Base-by-base conservation (phyloP, 257 asterid species). In the Nemophila menziesii region DNA sequence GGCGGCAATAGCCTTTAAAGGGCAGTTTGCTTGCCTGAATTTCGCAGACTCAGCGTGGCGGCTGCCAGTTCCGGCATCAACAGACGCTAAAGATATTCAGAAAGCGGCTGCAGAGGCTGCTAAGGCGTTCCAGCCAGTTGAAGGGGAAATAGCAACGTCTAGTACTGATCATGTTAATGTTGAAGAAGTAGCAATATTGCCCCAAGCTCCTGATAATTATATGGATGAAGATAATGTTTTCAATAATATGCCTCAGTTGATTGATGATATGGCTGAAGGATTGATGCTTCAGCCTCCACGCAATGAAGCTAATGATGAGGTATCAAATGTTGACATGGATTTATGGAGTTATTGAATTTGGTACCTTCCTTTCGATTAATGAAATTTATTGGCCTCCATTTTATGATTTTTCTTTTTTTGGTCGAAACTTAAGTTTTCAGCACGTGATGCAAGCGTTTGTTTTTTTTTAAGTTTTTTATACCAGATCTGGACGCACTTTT, bases 41-140 rank as follows among this genome's bases (percentile, higher is more conserved):
- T 82, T 78, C 20, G 81, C 81, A 0, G 94, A 82, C 68, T 82
- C 92, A 0, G 62, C 75, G 4, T 78, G 79, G 78, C 64, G 65
- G 29, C 50, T 82, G 20, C 73, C 74, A 0, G 40, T 68, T 22
- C 94, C 92, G 8, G 73, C 66, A 0, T 65, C 92, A 0, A 0
- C 70, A 0, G 64, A 77, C 5, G 55, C 78, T 3, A 71, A 74
- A 54, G 82, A 66, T 22, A 82, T 76, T 10, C 87, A 65, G 62
- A 79, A 61, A 50, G 68, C 85, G 0, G 87, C 92, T 0, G 63
- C 75, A 0, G 74, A 62, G 57, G 94, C 84, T 0, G 93, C 79
- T 0, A 70, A 73, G 53, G 67, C 70, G 0, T 78, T 68, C 62
- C 57, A 63, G 7, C 61, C 66, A 3, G 44, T 15, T 1, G 29